phyloP scores from a whole-genome alignment of 2,329 filamentous ascomycete genomes.

The Ophiosphaerella korrae region DNA sequence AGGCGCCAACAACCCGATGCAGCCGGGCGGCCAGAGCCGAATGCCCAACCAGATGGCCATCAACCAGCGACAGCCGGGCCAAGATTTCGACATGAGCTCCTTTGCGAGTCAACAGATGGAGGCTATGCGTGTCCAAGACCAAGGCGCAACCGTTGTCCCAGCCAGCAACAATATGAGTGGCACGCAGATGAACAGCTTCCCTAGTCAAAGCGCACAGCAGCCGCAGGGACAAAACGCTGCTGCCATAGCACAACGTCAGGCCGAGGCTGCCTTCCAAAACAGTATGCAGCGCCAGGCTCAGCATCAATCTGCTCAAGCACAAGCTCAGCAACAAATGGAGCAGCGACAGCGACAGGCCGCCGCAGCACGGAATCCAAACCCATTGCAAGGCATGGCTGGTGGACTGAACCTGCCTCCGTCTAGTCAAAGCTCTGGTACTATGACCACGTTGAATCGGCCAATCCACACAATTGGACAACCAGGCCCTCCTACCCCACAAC shows the following conservation, averaged over 20 bases:
- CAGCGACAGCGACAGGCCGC: constrained; percentile 34
- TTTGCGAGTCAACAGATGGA: constrained; percentile 66
- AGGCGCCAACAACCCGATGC: constrained; percentile 37
- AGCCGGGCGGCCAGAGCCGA: constrained; percentile 35
- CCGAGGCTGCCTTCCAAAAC: constrained; percentile 29
- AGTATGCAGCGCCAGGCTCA: constrained; percentile 43
- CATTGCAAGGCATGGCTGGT: constrained; percentile 44
- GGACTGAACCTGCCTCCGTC: constrained; percentile 50
- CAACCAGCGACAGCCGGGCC: constrained; percentile 34
- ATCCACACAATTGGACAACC: constrained; percentile 54
- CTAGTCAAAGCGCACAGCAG: constrained; percentile 30
- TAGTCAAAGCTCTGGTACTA: constrained; percentile 50
- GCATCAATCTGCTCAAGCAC: constrained; percentile 27
- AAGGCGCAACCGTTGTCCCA: constrained; percentile 67
- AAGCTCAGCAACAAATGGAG: constrained; percentile 38
- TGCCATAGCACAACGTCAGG: constrained; percentile 36
- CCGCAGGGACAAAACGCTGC: constrained; percentile 33
- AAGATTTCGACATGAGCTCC: constrained; percentile 57
- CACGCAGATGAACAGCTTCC: constrained; percentile 44
- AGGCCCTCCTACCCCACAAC: constrained; percentile 41
- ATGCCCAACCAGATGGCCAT: constrained; percentile 35
- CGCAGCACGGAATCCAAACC: constrained; percentile 35
- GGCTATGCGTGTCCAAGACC: constrained; percentile 65
- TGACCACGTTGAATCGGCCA: constrained; percentile 56
- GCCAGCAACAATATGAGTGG: constrained; percentile 62